Percentiles rank a stretch among this genome's conserved stretches.
phyloP scores from a whole-genome alignment of 139 green algal genomes.

The Chlorella sp. region DNA sequence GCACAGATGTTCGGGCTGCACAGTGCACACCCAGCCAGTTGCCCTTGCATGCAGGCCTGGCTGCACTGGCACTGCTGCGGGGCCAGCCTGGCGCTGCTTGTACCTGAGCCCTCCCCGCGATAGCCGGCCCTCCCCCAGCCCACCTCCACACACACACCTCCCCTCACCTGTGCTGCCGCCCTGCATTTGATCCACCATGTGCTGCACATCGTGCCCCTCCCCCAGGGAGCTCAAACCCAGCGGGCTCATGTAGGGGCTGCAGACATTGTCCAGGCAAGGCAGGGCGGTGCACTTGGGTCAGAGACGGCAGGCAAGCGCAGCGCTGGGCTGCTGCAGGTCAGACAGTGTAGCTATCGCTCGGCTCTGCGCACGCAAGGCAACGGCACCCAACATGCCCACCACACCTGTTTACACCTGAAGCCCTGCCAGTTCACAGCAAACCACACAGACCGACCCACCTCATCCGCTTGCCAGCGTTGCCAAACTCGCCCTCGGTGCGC shows the following conservation, averaged over 20 bases:
- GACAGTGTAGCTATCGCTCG: not conserved
- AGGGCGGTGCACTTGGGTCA: not conserved
- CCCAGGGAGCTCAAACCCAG: not conserved
- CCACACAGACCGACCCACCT: not conserved
- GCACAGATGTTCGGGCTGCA: no score
- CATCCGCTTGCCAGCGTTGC: slow-evolving; percentile 13
- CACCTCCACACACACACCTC: not conserved
- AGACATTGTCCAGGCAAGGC: not conserved
- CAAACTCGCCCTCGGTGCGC: slow-evolving; percentile 36
- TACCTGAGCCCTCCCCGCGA: no score
- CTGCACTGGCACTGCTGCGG: no score
- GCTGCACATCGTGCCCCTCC: not conserved
- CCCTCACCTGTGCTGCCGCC: not conserved
- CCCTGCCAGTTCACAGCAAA: not conserved
- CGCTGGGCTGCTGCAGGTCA: not conserved
- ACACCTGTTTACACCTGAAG: no score
- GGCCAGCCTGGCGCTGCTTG: no score
- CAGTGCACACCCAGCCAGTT: no score
- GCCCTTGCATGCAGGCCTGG: no score
- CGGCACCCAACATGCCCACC: no score
- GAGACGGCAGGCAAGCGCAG: not conserved
- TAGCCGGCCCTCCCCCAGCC: no score
- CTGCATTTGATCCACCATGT: slow-evolving; percentile 19
- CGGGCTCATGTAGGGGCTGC: slow-evolving; percentile 22
- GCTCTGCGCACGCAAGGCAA: not conserved